phyloP scores from a whole-genome alignment of 73 alveolate genomes.

The Paramecium sonneborni region DNA sequence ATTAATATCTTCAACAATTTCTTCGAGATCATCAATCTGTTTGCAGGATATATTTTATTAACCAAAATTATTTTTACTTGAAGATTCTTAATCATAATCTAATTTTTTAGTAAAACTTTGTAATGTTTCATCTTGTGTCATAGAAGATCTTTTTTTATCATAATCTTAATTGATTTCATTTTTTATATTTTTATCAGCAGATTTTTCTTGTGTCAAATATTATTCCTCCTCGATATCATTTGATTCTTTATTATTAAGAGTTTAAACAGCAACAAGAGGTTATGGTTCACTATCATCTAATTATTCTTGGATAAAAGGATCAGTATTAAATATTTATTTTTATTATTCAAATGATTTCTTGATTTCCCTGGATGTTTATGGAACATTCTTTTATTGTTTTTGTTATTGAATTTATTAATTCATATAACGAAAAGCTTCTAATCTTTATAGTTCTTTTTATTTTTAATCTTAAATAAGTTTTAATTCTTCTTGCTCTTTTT shows the following conservation, averaged over 20 bases:
- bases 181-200: neutral
- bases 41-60: neutral
- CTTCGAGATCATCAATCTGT: neutral
- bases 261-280: neutral
- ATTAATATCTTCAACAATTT: neutral
- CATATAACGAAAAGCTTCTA: neutral
- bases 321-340: neutral
- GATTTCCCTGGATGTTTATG: neutral
- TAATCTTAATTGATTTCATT: neutral
- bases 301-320: neutral
- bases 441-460: neutral
- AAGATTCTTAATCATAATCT: neutral
- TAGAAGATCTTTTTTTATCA: neutral
- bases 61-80: neutral
- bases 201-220: neutral
- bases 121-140: neutral
- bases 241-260: neutral
- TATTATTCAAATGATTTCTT: neutral
- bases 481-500: neutral
- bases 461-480: neutral
- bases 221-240: neutral
- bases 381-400: neutral
- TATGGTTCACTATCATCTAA: slow-evolving; percentile 3
- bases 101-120: neutral
- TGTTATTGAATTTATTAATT: neutral